Evolutionary conservation across 495 filamentous ascomycete genomes (phyloP), one percentile per base, ranked within the genome.

Genomic region (Tuber indicum): DNA sequence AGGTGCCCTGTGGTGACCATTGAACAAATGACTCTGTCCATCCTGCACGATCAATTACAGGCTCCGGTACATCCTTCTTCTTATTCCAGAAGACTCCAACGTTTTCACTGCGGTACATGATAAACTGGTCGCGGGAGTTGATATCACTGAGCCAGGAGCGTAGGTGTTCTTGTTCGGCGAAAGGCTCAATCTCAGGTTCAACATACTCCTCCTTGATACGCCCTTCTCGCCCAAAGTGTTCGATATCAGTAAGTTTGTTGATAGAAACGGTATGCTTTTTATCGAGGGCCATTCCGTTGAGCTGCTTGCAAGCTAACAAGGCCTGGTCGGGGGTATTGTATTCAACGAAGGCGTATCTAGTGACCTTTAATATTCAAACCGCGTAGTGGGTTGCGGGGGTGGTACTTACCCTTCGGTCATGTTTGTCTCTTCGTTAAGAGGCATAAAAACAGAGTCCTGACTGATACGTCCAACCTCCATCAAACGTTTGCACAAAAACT

Each of bases 71-170:
- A 76, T 98, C 96, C 85, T 90, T 93, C 86, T 97, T 95, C 89
- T 93, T 96, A 86, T 98, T 98, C 95, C 94, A 98, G 87, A 93
- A 97, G 0, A 99, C 92, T 70, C 93, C 94, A 26, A 99, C 96
- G 75, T 91, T 90, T 69, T 98, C 96, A 76, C 90, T 90, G 58
- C 92, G 90, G 88, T 91, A 97, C 88, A 98, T 93, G 81, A 92
- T 92, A 81, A 98, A 93, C 85, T 99, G 94, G 85, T 99, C 96
- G 42, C 96, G 93, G 72, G 91, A 93, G 77, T 90, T 92, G 74
- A 89, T 86, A 84, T 99, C 96, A 49, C 90, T 90, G 78, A 99
- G 87, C 91, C 94, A 99, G 81, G 91, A 97, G 79, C 96, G 90
- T 76, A 99, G 88, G 85, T 99, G 96, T 85, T 98, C 94, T 88